Conservation (phyloP, 2,329 filamentous ascomycete species). For the Paraphaeosphaeria sporulosa region DNA sequence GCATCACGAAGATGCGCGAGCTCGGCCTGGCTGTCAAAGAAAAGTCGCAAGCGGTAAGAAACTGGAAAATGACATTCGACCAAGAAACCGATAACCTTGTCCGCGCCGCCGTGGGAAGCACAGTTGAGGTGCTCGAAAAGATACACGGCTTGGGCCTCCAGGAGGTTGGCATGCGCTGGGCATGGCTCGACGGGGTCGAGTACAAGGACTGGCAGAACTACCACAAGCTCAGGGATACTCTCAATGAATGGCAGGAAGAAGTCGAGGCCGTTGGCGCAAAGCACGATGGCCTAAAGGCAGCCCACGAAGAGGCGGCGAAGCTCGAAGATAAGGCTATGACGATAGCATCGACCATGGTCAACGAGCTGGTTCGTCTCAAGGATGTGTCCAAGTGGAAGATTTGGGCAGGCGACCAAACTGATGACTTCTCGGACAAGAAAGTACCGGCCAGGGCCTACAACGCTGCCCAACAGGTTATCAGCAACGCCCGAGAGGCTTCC, state of each 20-base stretch:
- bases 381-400: conserved; percentile 87
- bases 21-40: conserved; percentile 78
- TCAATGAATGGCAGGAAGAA: conserved; percentile 84
- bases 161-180: conserved; percentile 92
- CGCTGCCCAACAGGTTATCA: conserved; percentile 52
- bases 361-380: conserved; percentile 81
- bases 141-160: conserved; percentile 86
- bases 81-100: conserved; percentile 73
- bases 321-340: conserved; percentile 83
- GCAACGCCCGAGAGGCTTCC: conserved; percentile 47
- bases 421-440: conserved; percentile 77
- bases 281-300: conserved; percentile 73
- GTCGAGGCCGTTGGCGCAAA: conserved; percentile 78
- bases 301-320: conserved; percentile 71
- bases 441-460: conserved; percentile 65
- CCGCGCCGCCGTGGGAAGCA: conserved; percentile 76
- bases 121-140: conserved; percentile 81
- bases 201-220: conserved; percentile 99
- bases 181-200: conserved; percentile 92
- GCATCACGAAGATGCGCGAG: conserved; percentile 66
- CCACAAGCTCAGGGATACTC: conserved; percentile 82
- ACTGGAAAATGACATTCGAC: conserved; percentile 78
- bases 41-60: conserved; percentile 76
- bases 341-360: conserved; percentile 78
- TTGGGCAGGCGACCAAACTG: conserved; percentile 72